A percentile compares a stretch with the other conserved stretches of the same genome.
Evolutionary conservation across 73 alveolate genomes (phyloP).

Genomic region (Diophrys appendiculata): DNA sequence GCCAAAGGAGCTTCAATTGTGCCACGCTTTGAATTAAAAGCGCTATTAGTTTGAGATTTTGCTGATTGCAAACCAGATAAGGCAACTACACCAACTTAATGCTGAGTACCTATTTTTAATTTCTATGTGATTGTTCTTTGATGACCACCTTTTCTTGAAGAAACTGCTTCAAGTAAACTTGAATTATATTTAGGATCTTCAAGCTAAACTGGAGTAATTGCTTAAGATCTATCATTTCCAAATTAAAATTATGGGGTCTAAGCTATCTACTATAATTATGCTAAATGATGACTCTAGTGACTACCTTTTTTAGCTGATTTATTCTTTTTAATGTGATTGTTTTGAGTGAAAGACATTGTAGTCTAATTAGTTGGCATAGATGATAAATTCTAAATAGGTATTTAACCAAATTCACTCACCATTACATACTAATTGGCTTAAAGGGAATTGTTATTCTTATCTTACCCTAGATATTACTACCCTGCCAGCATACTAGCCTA

Average conservation of each 20-base stretch:
- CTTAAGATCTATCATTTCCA: not conserved
- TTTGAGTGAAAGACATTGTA: no score
- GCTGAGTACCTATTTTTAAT: no score
- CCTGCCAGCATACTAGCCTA: no score
- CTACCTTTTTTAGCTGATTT: no score
- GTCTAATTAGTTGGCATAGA: no score
- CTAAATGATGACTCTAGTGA: not conserved
- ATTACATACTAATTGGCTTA: no score
- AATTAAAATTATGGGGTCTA: not conserved
- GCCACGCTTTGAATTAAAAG: not conserved
- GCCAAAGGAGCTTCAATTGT: not conserved
- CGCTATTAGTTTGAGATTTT: not conserved
- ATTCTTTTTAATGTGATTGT: not conserved
- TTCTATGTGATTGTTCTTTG: not conserved
- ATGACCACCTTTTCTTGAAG: not conserved
- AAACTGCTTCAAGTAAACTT: not conserved
- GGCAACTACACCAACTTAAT: no score
- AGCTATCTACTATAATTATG: not conserved
- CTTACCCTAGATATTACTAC: no score
- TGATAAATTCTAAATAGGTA: no score
- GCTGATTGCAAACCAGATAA: no score
- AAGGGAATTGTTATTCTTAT: no score
- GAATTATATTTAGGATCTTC: not conserved
- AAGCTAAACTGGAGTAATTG: not conserved
- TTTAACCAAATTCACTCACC: no score